Evolutionary conservation across 2,329 filamentous ascomycete species (phyloP), one percentile per base, ranked within the genome.

Genomic region (Diaporthe sp.): DNA sequence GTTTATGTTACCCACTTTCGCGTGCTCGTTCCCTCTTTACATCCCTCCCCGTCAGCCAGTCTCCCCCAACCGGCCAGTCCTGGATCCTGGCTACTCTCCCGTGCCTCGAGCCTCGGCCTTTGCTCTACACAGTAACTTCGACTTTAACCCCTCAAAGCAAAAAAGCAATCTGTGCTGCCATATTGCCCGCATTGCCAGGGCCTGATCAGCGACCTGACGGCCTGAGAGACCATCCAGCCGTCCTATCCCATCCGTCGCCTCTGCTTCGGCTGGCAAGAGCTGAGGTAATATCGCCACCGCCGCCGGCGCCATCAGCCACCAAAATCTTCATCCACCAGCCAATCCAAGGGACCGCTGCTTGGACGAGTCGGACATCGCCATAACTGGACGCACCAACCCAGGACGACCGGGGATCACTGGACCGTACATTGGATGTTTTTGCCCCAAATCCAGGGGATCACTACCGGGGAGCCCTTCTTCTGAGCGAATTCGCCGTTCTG

Each of bases 221-320:
- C 25, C 51, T 28, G 51, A 28, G 9, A 51, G 44, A 34, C 28
- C n/a, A 39, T 42, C 25, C 37, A 9, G 31, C 34, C 58, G 10
- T 53, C 8, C 39, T 17, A 65, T 44, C 31, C 25, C 39, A 39
- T 28, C 31, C 22, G 34, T 53, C 46, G 51, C 46, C 34, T 44
- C 58, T 65, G 46, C 46, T 44, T 73, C 19, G 46, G 58, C 31
- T 73, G 58, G 71, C 58, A 65, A 73, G 58, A 46, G 71, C 71
- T 73, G 58, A 65, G 37, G 58, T 65, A 73, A 62, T 73, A 55
- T 73, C 58, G 71, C 71, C 71, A 73, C 71, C 58, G 61, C 71
- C 58, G 34, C 46, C 65, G 65, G 65, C 46, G 58, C 71, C 58
- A 31, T 46, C 44, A 73, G 71, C 71, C 71, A 73, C 71, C 71